phyloP scores from a whole-genome alignment of 495 filamentous ascomycete genomes.

The Podospora anserina region DNA sequence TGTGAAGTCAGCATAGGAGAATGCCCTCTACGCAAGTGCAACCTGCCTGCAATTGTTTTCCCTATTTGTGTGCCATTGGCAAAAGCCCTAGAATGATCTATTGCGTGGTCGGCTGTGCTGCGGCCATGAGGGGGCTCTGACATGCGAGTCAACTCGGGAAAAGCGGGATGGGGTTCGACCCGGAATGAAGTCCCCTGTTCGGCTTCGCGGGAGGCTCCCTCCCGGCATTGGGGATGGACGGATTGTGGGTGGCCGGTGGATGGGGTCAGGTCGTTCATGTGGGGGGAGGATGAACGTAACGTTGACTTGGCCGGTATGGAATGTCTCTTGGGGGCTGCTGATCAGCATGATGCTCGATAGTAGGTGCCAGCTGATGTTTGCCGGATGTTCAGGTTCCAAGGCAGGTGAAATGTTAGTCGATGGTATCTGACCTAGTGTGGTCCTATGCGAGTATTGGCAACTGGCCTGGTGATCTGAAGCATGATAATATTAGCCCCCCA shows the following conservation, averaged over 20 bases:
- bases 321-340: background rate
- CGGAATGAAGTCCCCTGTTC: background rate
- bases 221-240: background rate
- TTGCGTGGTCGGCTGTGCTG: background rate
- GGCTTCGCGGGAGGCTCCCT: background rate
- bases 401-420: background rate
- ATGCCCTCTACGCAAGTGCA: background rate
- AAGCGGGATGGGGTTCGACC: background rate
- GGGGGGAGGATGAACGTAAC: background rate
- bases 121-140: background rate
- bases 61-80: background rate
- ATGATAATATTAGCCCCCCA: background rate
- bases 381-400: background rate
- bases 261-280: background rate
- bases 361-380: background rate
- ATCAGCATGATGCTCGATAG: background rate
- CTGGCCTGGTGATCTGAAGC: too few relatives aligned
- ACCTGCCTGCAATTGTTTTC: too few relatives aligned
- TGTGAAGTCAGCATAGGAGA: background rate
- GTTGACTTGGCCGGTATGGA: background rate
- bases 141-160: background rate
- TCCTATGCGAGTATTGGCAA: too few relatives aligned
- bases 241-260: background rate
- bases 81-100: background rate
- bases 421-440: too few relatives aligned